These are phyloP conservation scores for Hypomyces perniciosus DNA, from an alignment of 2,329 filamentous ascomycete genomes.

Conservation along the genomic window DNA sequence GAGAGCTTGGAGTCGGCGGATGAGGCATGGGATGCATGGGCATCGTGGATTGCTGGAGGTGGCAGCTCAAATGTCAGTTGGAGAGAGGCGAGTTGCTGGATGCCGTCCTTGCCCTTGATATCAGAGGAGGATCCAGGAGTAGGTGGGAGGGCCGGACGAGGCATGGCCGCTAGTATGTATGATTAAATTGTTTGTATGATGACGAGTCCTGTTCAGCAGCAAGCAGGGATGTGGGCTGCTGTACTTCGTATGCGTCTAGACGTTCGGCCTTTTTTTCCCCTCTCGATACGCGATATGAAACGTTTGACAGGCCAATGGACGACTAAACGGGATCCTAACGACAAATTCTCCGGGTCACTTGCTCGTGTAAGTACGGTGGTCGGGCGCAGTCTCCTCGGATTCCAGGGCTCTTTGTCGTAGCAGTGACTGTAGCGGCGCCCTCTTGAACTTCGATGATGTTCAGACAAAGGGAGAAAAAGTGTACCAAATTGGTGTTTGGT, in stretches of 20 bases:
- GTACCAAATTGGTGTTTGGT: no score
- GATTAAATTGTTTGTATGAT: neutral
- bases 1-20: conserved; percentile 27
- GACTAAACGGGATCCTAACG: no score
- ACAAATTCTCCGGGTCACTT: neutral
- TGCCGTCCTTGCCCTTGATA: conserved; percentile 65
- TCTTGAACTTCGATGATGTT: no score
- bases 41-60: conserved; percentile 61
- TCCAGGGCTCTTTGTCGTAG: neutral
- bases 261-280: neutral
- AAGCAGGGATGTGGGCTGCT: neutral
- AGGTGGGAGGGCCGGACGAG: conserved; percentile 46
- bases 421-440: neutral
- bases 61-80: conserved; percentile 70
- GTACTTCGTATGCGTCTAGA: neutral
- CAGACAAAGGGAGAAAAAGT: no score
- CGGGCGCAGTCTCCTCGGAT: conserved; percentile 1
- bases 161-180: conserved; percentile 21
- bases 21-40: conserved; percentile 23
- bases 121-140: conserved; percentile 78
- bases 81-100: conserved; percentile 51
- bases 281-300: neutral
- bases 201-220: conserved; percentile 6
- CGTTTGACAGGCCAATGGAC: neutral
- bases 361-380: neutral